Evolutionary conservation across 371 early-diverging fungal genomes (phyloP).

Genomic region (Blakeslea trispora): DNA sequence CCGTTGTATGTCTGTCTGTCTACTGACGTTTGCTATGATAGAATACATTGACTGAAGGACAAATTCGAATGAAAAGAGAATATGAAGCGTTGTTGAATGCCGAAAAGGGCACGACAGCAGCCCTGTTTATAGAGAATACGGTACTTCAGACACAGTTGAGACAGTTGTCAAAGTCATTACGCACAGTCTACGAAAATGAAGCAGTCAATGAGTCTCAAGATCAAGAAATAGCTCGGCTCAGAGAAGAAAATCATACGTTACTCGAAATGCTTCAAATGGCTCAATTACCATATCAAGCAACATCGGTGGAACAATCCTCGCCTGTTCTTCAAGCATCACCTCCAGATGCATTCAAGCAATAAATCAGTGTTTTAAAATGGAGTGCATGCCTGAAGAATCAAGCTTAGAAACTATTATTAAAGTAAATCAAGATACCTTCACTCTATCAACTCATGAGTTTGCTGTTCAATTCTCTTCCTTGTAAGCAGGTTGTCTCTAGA

Average conservation of each 20-base stretch:
- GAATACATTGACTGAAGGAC: constrained; percentile 38
- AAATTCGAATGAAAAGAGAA: constrained; percentile 35
- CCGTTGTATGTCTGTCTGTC: not conserved
- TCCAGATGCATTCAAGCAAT: constrained; percentile 4
- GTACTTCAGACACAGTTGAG: constrained; percentile 35
- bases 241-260: constrained; percentile 34
- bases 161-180: constrained; percentile 28
- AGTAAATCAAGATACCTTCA: too few relatives aligned
- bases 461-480: too few relatives aligned
- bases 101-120: constrained; percentile 46
- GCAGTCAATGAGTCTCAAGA: constrained; percentile 17
- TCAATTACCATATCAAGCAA: not conserved
- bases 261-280: constrained; percentile 28
- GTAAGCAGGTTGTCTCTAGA: too few relatives aligned
- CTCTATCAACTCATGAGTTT: too few relatives aligned
- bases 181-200: constrained; percentile 24
- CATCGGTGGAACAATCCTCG: constrained; percentile 1
- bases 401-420: too few relatives aligned
- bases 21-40: constrained; percentile 16
- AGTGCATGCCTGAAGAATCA: too few relatives aligned
- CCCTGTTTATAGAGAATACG: constrained; percentile 46
- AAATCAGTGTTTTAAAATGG: too few relatives aligned
- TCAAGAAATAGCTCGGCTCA: constrained; percentile 28
- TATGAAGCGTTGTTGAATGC: constrained; percentile 49
- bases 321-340: constrained; percentile 14